A percentile compares a stretch with the other conserved stretches of the same genome.
Conservation (phyloP, 495 filamentous ascomycete species). For the Daldinia childiae region DNA sequence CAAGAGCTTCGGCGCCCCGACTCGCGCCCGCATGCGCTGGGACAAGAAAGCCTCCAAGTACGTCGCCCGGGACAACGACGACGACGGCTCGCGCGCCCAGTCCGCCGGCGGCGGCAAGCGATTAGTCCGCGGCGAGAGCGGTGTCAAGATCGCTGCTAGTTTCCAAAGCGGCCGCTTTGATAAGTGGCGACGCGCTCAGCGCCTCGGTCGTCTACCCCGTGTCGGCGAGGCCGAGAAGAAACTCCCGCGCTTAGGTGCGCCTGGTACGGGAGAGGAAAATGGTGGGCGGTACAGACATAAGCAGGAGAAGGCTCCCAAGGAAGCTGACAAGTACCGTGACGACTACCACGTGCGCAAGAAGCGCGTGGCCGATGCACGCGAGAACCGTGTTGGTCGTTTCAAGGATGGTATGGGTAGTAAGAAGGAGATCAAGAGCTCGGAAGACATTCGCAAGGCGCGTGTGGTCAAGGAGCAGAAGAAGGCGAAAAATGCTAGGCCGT, state of each 20-base stretch:
- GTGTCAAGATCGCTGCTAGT: conserved; percentile 91
- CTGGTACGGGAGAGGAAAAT: conserved; percentile 48
- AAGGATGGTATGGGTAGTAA: conserved; percentile 70
- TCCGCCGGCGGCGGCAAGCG: conserved; percentile 77
- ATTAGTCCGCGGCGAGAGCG: conserved; percentile 88
- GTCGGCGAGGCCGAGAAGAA: conserved; percentile 80
- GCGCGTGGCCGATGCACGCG: conserved; percentile 84
- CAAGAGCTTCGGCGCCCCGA: conserved; percentile 76
- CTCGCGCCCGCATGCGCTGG: conserved; percentile 83
- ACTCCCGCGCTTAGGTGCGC: conserved; percentile 54
- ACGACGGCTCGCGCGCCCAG: conserved; percentile 78
- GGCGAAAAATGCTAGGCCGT: conserved; percentile 91
- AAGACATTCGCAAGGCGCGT: conserved; percentile 85
- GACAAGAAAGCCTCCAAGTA: conserved; percentile 98
- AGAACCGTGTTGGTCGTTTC: conserved; percentile 80
- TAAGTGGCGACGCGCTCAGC: conserved; percentile 85
- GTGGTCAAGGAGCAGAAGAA: conserved; percentile 75
- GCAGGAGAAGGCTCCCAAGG: conserved; percentile 85
- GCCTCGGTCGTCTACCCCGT: conserved; percentile 76
- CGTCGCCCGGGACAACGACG: conserved; percentile 87
- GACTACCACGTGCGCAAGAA: conserved; percentile 93
- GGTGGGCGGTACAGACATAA: conserved; percentile 77
- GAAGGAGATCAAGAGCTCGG: conserved; percentile 80
- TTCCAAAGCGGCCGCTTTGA: conserved; percentile 96
- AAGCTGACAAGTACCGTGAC: conserved; percentile 86